Base-by-base conservation (phyloP, 78 protist genomes). In the Guillardia theta region DNA sequence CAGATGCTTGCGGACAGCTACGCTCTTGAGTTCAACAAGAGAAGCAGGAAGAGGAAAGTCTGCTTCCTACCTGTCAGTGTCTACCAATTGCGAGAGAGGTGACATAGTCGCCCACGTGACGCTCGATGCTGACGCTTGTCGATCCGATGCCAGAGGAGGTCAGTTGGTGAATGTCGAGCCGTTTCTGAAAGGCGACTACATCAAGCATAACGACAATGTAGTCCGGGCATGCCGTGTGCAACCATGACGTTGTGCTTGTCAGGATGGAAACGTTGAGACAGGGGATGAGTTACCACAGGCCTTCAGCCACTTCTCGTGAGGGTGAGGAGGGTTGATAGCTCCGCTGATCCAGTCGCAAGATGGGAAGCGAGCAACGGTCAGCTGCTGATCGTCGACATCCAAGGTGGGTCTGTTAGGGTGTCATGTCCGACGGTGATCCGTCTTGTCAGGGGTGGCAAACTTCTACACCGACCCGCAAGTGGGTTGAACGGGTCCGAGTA, bases 281-380 rank as follows among this genome's bases (percentile, higher is more conserved):
- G 2, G 39, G 27, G 70, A 58, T 24, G 70, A 58, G 21, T 30
- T 58, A 58, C 70, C 70, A 30, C 70, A 58, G 70, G 70, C 98
- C 6, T 98, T 98, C 94, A 90, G 96, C 24, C 99, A 98, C 94
- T 98, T 96, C 54, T 93, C 97, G 41, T 97, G 95, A 62, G 97
- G n/a, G n/a, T n/a, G n/a, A n/a, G n/a, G n/a, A n/a, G n/a, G n/a
- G n/a, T n/a, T n/a, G n/a, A n/a, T n/a, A n/a, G n/a, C n/a, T n/a
- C n/a, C n/a, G n/a, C n/a, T n/a, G n/a, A n/a, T n/a, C n/a, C n/a
- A n/a, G n/a, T n/a, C n/a, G n/a, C n/a, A n/a, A n/a, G n/a, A n/a
- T 58, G 70, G 70, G 70, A 58, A 30, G 70, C 70, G 27, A 58
- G 70, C 6, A 30, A 58, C 70, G 27, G 27, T 24, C 70, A 58